A percentile compares a stretch with the other conserved stretches of the same genome.
phyloP scores from a whole-genome alignment of 306 rosid species.

The Carpinus fangiana region DNA sequence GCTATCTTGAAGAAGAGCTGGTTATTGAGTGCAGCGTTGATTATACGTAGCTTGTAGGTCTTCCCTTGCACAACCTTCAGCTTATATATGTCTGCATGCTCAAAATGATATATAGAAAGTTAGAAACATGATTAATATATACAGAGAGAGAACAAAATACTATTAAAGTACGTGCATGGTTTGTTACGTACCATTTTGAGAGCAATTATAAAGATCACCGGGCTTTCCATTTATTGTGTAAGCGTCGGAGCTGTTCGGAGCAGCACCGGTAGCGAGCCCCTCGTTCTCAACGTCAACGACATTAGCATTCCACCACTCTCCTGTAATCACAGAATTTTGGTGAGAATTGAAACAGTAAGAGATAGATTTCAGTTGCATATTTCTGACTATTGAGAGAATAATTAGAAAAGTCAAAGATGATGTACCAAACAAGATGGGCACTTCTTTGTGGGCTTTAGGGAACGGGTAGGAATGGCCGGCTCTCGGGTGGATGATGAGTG shows the following conservation, averaged over 20 bases:
- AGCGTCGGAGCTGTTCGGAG: constrained; percentile 36
- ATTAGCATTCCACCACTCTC: constrained; percentile 80
- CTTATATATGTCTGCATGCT: constrained; percentile 7
- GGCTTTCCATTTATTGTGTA: constrained; percentile 73
- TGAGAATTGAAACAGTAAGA: too few species aligned
- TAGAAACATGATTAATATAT: too few species aligned
- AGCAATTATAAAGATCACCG: constrained; percentile 53
- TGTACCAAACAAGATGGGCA: constrained; percentile 60
- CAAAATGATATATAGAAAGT: neutral
- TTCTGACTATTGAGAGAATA: too few species aligned
- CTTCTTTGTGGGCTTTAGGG: constrained; percentile 43
- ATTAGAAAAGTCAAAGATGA: neutral
- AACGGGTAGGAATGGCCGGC: constrained; percentile 39
- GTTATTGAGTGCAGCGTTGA: constrained; percentile 66
- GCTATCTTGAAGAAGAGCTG: constrained; percentile 73
- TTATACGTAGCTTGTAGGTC: constrained; percentile 51
- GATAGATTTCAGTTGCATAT: neutral
- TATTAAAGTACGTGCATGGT: neutral
- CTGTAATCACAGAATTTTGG: constrained; percentile 21
- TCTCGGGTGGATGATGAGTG: constrained; percentile 59
- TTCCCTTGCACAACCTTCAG: constrained; percentile 47
- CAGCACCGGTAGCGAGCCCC: constrained; percentile 22
- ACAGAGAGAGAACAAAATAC: neutral
- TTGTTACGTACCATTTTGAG: constrained; percentile 39
- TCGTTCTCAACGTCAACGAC: constrained; percentile 41